phyloP scores from a whole-genome alignment of 352 stramenopile species.

The Phytophthora constricta region DNA sequence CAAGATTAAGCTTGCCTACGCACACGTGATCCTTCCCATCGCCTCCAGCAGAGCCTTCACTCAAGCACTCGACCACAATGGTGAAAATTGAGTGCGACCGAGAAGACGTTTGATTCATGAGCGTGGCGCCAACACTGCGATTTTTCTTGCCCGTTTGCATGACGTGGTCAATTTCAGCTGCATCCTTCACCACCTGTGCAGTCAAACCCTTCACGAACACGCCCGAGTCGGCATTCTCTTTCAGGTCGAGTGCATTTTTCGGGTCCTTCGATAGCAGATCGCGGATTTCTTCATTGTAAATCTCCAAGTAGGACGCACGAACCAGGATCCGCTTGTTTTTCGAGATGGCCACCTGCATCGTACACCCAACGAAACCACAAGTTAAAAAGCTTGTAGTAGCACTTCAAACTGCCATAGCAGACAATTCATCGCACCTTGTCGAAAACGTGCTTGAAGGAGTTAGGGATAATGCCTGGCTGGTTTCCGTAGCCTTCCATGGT shows the following conservation, averaged over 20 bases:
- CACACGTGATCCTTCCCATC: slow-evolving; percentile 93
- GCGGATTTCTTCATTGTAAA: slow-evolving; percentile 98
- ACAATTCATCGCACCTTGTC: too few relatives aligned
- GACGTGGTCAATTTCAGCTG: slow-evolving; percentile 91
- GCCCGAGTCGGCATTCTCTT: slow-evolving; percentile 91
- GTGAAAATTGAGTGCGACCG: slow-evolving; percentile 98
- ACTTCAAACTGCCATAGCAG: too few relatives aligned
- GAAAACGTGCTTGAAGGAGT: slow-evolving; percentile 92
- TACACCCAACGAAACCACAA: slow-evolving; percentile 14
- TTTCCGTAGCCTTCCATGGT: slow-evolving; percentile 89
- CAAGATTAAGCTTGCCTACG: slow-evolving; percentile 97
- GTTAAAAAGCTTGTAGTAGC: too few relatives aligned
- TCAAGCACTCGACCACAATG: slow-evolving; percentile 94
- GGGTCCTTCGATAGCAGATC: slow-evolving; percentile 93
- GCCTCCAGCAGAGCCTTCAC: slow-evolving; percentile 51
- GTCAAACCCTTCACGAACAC: slow-evolving; percentile 92
- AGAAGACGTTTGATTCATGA: slow-evolving; percentile 98
- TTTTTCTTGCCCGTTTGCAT: slow-evolving; percentile 96
- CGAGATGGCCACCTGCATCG: slow-evolving; percentile 80
- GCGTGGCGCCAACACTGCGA: slow-evolving; percentile 93
- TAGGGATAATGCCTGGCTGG: slow-evolving; percentile 89
- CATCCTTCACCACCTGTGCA: slow-evolving; percentile 87
- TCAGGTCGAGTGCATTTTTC: slow-evolving; percentile 83
- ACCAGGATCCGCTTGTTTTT: slow-evolving; percentile 97
- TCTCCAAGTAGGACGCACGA: slow-evolving; percentile 95